Conservation (phyloP, 306 rosid species). For the Castanea crenata region DNA sequence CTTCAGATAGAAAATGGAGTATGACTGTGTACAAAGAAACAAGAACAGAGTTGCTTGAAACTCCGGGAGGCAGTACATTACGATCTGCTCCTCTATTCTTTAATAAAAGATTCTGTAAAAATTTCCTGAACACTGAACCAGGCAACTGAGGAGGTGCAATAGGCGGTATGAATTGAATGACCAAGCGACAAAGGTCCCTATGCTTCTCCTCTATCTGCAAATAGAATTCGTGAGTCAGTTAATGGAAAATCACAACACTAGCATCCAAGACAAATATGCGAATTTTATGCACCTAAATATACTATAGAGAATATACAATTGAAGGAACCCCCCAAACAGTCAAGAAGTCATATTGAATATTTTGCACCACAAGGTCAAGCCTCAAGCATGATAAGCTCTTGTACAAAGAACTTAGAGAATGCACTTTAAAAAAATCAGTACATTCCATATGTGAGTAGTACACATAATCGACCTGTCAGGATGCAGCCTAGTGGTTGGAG, state of each 20-base stretch:
- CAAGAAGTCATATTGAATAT: background rate
- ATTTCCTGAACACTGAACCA: conserved; percentile 84
- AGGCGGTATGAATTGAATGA: conserved; percentile 94
- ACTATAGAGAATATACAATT: background rate
- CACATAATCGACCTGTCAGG: background rate
- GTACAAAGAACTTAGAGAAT: background rate
- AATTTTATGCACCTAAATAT: conserved; percentile 2
- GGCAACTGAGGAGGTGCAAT: conserved; percentile 77
- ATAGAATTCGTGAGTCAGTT: conserved; percentile 10
- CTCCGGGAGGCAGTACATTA: conserved; percentile 77
- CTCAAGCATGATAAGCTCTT: background rate
- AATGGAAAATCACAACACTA: conserved; percentile 8
- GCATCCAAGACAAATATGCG: conserved; percentile 1
- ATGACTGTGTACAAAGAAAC: conserved; percentile 86
- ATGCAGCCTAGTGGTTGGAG: no score
- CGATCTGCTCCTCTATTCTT: conserved; percentile 90
- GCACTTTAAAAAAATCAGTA: no score
- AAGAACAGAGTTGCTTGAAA: conserved; percentile 83
- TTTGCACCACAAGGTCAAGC: background rate
- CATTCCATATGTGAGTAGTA: background rate
- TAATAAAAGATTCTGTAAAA: conserved; percentile 69
- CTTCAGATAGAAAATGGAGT: conserved; percentile 94
- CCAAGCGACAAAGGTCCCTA: conserved; percentile 87
- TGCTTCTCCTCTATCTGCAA: conserved; percentile 95
- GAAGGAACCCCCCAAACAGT: background rate